Evolutionary conservation across 352 stramenopile species (phyloP), one percentile per base, ranked within the genome.

Genomic region (Phytophthora pluvialis): DNA sequence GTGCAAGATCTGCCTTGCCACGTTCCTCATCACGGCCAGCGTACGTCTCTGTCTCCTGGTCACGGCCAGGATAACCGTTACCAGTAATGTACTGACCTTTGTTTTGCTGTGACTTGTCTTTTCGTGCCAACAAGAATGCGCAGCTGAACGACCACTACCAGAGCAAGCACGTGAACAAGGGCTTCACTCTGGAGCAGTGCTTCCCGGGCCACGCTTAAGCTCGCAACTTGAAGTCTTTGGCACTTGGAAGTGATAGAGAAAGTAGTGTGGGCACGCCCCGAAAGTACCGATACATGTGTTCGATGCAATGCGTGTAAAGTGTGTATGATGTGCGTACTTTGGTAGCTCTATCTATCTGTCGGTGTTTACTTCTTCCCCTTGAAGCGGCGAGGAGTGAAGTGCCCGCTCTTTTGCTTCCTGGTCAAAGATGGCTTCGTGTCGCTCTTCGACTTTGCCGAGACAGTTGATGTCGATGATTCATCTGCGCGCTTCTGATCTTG

Each of bases 1-100:
- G 77, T 95, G 86, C 81, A 95, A 92, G 53, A 92, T 95, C 73
- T 95, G 86, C 72, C 86, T 95, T 72, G 91, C 85, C 31, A 93
- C 84, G 9, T 93, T 95, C 64, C 90, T 95, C 79, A 75, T 93
- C 72, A 95, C 86, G 18, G 86, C 83, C 52, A 91, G 70, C 46
- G 86, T 93, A 82, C 56, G 86, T 81, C 13, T 18, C 8, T 1
- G 4, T 33, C 32, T 48, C 18, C 45, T 48, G 15, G 46, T 8
- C 13, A 4, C 26, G 45, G 5, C n/a, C 26, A 47, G 35, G 16
- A 50, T 15, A 26, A 31, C 44, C 26, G 21, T 35, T 51, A n/a
- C 33, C 48, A 57, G 44, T 50, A 21, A 25, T 56, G 40, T 45
- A 35, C 35, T 61, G n/a, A 46, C 15, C 28, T 29, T 35, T 21